A percentile compares a stretch with the other conserved stretches of the same genome.
Evolutionary conservation across 441 rosid genomes (phyloP).

Genomic region (California macrophylla): DNA sequence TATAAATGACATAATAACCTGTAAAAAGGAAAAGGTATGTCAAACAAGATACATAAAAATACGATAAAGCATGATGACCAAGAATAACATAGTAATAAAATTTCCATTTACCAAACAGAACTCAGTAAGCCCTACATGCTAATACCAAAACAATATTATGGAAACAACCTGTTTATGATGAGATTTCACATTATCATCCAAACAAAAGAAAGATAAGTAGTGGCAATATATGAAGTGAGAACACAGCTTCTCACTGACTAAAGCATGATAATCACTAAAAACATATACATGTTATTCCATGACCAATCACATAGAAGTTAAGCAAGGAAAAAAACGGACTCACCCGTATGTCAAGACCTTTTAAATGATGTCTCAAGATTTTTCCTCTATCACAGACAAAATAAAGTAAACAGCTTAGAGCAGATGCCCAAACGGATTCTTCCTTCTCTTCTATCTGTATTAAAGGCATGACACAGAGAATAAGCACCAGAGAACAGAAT

Average conservation of each 20-base stretch:
- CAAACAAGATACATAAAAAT: neutral
- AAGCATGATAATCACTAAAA: neutral
- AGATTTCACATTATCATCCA: neutral
- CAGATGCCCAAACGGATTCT: constrained; percentile 95
- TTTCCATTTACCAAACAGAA: neutral
- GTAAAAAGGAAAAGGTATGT: constrained; percentile 21
- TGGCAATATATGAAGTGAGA: neutral
- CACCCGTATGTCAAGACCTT: constrained; percentile 98
- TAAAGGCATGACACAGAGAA: constrained; percentile 21
- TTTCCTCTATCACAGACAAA: constrained; percentile 88
- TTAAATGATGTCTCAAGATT: constrained; percentile 61
- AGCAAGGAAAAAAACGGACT: constrained; percentile 23
- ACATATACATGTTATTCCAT: neutral
- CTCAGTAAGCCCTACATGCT: neutral
- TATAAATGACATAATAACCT: constrained; percentile 80
- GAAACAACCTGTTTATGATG: neutral
- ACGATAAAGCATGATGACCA: neutral
- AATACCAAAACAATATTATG: neutral
- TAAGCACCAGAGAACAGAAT: neutral
- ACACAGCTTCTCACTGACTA: neutral
- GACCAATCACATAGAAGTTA: neutral
- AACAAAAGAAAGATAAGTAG: neutral
- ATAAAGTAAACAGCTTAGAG: constrained; percentile 90
- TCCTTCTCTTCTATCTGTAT: constrained; percentile 74
- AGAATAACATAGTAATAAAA: neutral